Percentiles rank a stretch among this genome's conserved stretches.
phyloP scores from a whole-genome alignment of 768 basidiomycete genomes.

The Lactifluus volemus region DNA sequence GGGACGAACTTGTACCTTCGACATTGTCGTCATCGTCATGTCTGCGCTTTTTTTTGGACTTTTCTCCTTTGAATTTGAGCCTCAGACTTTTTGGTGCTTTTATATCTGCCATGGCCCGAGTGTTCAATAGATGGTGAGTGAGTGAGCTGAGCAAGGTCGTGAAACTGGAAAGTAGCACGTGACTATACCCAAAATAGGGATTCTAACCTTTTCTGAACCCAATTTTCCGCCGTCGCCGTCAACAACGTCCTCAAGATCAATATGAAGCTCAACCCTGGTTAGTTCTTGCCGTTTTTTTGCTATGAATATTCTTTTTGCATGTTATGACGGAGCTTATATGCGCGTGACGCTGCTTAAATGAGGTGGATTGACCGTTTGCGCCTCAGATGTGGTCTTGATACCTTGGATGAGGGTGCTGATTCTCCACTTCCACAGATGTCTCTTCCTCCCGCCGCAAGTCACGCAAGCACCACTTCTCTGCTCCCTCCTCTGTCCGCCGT shows the following conservation, averaged over 20 bases:
- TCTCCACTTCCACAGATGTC: constrained; percentile 45
- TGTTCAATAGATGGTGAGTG: constrained; percentile 23
- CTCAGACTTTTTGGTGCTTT: constrained; percentile 29
- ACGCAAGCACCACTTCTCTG: constrained; percentile 96
- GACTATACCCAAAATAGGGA: constrained; percentile 16
- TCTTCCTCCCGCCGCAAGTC: constrained; percentile 95
- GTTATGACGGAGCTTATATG: constrained; percentile 21
- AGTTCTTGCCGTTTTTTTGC: constrained; percentile 32
- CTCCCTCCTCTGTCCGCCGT: constrained; percentile 90
- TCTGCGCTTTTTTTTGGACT: constrained; percentile 74
- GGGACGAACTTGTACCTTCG: constrained; percentile 36
- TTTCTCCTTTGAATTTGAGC: constrained; percentile 87
- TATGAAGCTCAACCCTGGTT: constrained; percentile 82
- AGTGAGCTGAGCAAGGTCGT: not conserved
- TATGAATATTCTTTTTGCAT: constrained; percentile 18
- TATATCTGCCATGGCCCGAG: constrained; percentile 28
- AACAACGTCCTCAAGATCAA: constrained; percentile 48
- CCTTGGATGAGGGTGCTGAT: constrained; percentile 27
- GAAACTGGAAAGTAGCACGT: not conserved
- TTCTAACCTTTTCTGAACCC: constrained; percentile 9
- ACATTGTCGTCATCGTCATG: constrained; percentile 40
- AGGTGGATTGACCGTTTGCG: constrained; percentile 47
- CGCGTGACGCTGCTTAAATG: constrained; percentile 24
- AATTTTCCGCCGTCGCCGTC: constrained; percentile 36
- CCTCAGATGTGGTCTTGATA: constrained; percentile 1